Percentiles rank a stretch among this genome's conserved stretches.
Evolutionary conservation across 148 eudicot genomes (phyloP).

Genomic region (Camellia granthamiana): DNA sequence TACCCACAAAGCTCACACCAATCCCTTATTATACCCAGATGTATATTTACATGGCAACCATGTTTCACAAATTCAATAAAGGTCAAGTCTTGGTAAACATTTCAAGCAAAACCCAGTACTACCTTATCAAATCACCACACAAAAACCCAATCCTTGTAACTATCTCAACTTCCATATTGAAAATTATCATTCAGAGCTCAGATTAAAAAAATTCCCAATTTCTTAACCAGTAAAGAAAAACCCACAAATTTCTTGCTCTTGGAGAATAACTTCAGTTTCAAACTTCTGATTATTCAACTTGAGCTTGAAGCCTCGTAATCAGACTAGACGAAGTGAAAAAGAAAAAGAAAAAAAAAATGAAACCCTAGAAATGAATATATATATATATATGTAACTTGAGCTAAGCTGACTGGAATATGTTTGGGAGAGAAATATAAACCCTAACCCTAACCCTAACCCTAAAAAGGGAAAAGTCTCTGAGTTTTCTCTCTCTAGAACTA

Average conservation of each 20-base stretch:
- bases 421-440: background rate
- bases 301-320: conserved; percentile 23
- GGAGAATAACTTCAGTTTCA: conserved; percentile 11
- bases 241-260: background rate
- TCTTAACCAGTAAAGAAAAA: background rate
- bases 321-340: background rate
- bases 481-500: background rate
- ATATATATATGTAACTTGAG: background rate
- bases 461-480: background rate
- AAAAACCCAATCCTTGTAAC: conserved; percentile 18
- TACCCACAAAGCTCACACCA: background rate
- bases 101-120: background rate
- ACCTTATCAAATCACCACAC: background rate
- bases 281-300: conserved; percentile 14
- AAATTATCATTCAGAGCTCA: background rate
- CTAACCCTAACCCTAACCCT: background rate
- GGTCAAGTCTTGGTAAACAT: conserved; percentile 7
- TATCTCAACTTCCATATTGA: background rate
- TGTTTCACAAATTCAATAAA: background rate
- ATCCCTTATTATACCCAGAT: background rate
- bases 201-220: background rate
- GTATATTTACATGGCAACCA: background rate
- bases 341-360: background rate
- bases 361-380: conserved; percentile 13
- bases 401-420: background rate